phyloP scores from a whole-genome alignment of 495 filamentous ascomycete species.

The Penicillium diatomitis region DNA sequence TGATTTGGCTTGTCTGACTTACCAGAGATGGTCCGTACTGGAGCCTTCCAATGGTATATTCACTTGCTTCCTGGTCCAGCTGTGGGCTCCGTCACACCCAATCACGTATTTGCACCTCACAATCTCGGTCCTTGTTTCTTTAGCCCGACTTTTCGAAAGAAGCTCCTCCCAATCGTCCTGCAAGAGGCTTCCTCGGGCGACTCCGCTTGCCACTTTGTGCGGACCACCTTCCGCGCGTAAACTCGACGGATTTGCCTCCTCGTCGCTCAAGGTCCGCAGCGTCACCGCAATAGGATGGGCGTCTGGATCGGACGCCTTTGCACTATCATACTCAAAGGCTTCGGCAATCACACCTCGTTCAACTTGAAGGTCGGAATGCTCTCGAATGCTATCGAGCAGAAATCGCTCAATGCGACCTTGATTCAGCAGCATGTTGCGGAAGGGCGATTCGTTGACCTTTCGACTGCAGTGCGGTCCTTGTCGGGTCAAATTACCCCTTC shows the following conservation, averaged over 20 bases:
- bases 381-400: slow-evolving; percentile 42
- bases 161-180: slow-evolving; percentile 51
- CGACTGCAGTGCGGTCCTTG: slow-evolving; percentile 43
- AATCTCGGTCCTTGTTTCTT: slow-evolving; percentile 25
- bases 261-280: slow-evolving; percentile 34
- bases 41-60: slow-evolving; percentile 48
- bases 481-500: slow-evolving; percentile 39
- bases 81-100: slow-evolving; percentile 59
- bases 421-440: slow-evolving; percentile 42
- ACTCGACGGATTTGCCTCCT: slow-evolving; percentile 26
- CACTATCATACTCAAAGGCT: slow-evolving; percentile 36
- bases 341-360: slow-evolving; percentile 42
- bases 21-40: slow-evolving; percentile 52
- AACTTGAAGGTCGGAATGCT: slow-evolving; percentile 37
- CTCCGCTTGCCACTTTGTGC: slow-evolving; percentile 26
- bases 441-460: slow-evolving; percentile 43
- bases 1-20: background rate
- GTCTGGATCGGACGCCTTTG: slow-evolving; percentile 28
- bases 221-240: background rate
- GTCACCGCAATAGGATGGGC: slow-evolving; percentile 47
- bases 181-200: slow-evolving; percentile 42
- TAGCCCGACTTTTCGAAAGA: slow-evolving; percentile 21
- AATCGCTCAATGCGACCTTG: slow-evolving; percentile 51
- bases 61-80: slow-evolving; percentile 51
- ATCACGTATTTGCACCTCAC: slow-evolving; percentile 56